A percentile compares a stretch with the other conserved stretches of the same genome.
Evolutionary conservation across 352 stramenopile species (phyloP).

Genomic region (Pythium chondricola): DNA sequence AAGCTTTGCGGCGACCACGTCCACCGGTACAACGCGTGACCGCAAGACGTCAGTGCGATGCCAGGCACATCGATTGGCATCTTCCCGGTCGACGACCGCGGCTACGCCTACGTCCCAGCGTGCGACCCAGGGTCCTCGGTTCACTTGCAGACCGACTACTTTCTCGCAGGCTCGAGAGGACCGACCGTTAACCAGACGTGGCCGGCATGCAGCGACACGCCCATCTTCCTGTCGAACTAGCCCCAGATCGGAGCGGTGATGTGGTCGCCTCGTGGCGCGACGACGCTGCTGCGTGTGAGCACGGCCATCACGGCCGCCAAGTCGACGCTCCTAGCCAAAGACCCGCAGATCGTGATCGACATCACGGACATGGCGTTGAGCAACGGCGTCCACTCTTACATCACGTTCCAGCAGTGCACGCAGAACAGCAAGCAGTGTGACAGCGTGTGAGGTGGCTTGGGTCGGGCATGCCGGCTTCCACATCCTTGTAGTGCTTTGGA

Average conservation of each 20-base stretch:
- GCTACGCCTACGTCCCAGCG: conserved; percentile 20
- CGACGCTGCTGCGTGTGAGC: conserved; percentile 24
- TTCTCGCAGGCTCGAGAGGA: conserved; percentile 15
- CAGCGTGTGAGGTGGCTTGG: too few species aligned
- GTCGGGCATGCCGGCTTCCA: too few species aligned
- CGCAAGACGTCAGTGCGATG: conserved; percentile 17
- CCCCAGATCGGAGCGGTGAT: conserved; percentile 15
- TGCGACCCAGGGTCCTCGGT: neutral
- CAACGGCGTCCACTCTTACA: too few species aligned
- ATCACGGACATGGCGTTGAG: too few species aligned
- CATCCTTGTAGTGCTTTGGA: too few species aligned
- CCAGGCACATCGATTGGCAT: conserved; percentile 21
- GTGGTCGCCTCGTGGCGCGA: conserved; percentile 20
- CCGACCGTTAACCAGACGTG: conserved; percentile 15
- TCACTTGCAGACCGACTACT: conserved; percentile 20
- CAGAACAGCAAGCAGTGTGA: too few species aligned
- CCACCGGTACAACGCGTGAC: neutral
- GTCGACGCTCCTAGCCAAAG: neutral
- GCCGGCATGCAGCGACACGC: conserved; percentile 3
- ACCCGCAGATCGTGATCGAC: too few species aligned
- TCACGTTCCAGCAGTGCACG: too few species aligned
- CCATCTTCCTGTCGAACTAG: conserved; percentile 12
- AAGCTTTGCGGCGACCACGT: conserved; percentile 10
- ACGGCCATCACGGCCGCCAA: conserved; percentile 17
- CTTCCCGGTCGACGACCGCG: conserved; percentile 19